Conservation (phyloP, 495 filamentous ascomycete genomes). For the Penicillium soppii region DNA sequence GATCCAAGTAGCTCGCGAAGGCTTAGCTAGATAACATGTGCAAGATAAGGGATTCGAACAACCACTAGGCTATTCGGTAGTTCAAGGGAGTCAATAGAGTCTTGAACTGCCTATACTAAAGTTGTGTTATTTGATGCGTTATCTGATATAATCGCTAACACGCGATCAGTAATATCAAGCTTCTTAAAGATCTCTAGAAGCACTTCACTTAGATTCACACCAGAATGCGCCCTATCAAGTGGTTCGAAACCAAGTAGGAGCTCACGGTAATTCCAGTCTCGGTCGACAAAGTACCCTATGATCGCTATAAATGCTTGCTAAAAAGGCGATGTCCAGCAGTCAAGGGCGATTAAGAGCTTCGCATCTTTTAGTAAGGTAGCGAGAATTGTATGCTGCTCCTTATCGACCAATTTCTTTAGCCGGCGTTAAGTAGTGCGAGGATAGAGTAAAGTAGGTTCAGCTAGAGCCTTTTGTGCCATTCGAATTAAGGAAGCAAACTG, state of each 20-base stretch:
- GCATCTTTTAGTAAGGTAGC: too few species aligned
- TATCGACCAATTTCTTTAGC: too few species aligned
- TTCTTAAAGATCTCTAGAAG: conserved; percentile 11
- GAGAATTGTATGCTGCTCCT: too few species aligned
- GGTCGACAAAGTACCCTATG: conserved; percentile 20
- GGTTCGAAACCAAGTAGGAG: conserved; percentile 22
- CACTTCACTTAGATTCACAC: conserved; percentile 8
- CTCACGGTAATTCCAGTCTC: conserved; percentile 19
- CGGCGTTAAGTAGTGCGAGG: too few species aligned
- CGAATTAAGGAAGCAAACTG: too few species aligned
- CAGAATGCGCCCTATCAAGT: conserved; percentile 8
- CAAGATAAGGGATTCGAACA: conserved; percentile 10
- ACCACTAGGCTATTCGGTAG: neutral
- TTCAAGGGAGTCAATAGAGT: neutral
- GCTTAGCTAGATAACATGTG: conserved; percentile 21
- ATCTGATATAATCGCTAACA: conserved; percentile 19
- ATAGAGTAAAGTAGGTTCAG: too few species aligned
- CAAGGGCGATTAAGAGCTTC: too few species aligned
- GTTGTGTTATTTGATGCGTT: conserved; percentile 23
- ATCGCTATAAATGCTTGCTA: conserved; percentile 19
- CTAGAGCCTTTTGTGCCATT: too few species aligned
- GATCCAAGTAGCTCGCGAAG: conserved; percentile 13
- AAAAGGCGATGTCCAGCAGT: conserved; percentile 16
- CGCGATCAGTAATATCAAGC: conserved; percentile 7
- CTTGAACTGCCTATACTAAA: conserved; percentile 8